phyloP scores from a whole-genome alignment of 163 green algal genomes.

The Trebouxiophyceae sp. region DNA sequence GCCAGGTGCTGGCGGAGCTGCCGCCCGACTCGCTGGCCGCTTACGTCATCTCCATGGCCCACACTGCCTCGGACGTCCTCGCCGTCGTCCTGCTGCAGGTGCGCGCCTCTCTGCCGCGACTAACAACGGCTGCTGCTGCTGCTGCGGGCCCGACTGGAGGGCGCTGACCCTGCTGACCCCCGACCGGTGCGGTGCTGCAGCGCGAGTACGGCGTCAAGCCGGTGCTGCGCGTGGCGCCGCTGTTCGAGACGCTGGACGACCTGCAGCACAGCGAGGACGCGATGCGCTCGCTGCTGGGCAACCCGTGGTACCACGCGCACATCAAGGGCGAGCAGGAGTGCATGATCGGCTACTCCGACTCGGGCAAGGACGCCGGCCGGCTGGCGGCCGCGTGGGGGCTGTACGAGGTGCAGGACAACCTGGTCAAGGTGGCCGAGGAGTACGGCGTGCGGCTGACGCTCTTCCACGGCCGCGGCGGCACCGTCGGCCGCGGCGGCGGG shows the following conservation, averaged over 20 bases:
- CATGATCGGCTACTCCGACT: conserved; percentile 97
- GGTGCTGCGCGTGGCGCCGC: conserved; percentile 71
- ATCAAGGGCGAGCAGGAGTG: conserved; percentile 85
- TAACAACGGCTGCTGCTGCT: too few relatives aligned
- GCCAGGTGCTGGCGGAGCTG: conserved; percentile 56
- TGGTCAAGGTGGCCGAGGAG: conserved; percentile 47
- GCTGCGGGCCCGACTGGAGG: too few relatives aligned
- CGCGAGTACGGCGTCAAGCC: conserved; percentile 61
- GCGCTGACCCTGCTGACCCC: too few relatives aligned
- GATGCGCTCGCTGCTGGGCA: conserved; percentile 66
- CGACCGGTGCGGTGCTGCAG: too few relatives aligned
- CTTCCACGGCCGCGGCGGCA: conserved; percentile 93
- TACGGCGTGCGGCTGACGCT: conserved; percentile 68
- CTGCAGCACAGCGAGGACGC: conserved; percentile 72
- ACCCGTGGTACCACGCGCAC: conserved; percentile 66
- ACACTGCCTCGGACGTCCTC: conserved; percentile 85
- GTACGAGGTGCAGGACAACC: conserved; percentile 56
- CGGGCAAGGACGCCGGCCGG: conserved; percentile 88
- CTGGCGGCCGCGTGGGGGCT: conserved; percentile 85
- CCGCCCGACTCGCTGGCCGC: conserved; percentile 72
- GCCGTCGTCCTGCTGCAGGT: conserved; percentile 86
- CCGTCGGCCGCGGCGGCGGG: conserved; percentile 82
- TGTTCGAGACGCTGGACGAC: conserved; percentile 98
- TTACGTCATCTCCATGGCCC: conserved; percentile 97
- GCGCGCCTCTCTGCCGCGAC: too few relatives aligned